Evolutionary conservation across 768 basidiomycete genomes (phyloP).

Genomic region (Brasilioporus rufonigricans): DNA sequence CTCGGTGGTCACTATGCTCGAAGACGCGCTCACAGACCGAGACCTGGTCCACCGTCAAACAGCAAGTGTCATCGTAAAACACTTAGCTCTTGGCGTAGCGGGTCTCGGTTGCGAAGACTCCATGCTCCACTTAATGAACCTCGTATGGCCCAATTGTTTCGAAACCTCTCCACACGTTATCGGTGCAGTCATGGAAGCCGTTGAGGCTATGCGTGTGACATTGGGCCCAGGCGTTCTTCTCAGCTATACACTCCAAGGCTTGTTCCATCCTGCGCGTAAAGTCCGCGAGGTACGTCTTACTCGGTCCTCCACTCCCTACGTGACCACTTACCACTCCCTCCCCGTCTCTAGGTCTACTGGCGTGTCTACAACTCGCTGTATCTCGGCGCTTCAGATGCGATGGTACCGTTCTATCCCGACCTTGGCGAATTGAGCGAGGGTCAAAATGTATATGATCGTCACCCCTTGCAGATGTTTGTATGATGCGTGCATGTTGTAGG

Average conservation of each 20-base stretch:
- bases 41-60: slow-evolving; percentile 99
- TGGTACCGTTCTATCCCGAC: slow-evolving; percentile 96
- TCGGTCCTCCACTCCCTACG: not conserved
- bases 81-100: slow-evolving; percentile 93
- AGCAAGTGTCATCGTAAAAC: slow-evolving; percentile 97
- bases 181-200: slow-evolving; percentile 95
- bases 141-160: slow-evolving; percentile 99
- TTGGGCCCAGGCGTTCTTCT: slow-evolving; percentile 91
- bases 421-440: slow-evolving; percentile 88
- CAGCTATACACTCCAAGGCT: slow-evolving; percentile 89
- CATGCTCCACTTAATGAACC: slow-evolving; percentile 95
- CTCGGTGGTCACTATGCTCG: slow-evolving; percentile 96
- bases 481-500: slow-evolving; percentile 33
- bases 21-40: slow-evolving; percentile 96
- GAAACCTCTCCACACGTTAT: slow-evolving; percentile 99
- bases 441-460: slow-evolving; percentile 84
- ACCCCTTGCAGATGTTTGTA: slow-evolving; percentile 82
- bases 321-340: slow-evolving; percentile 1
- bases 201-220: slow-evolving; percentile 96
- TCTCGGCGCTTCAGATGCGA: slow-evolving; percentile 83
- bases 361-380: slow-evolving; percentile 93
- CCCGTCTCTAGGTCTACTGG: slow-evolving; percentile 72
- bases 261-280: slow-evolving; percentile 97
- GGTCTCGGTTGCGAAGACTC: slow-evolving; percentile 98
- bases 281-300: slow-evolving; percentile 79